Evolutionary conservation across 2,329 filamentous ascomycete species (phyloP).

Genomic region (Teratosphaeria pseudoeucalypti): DNA sequence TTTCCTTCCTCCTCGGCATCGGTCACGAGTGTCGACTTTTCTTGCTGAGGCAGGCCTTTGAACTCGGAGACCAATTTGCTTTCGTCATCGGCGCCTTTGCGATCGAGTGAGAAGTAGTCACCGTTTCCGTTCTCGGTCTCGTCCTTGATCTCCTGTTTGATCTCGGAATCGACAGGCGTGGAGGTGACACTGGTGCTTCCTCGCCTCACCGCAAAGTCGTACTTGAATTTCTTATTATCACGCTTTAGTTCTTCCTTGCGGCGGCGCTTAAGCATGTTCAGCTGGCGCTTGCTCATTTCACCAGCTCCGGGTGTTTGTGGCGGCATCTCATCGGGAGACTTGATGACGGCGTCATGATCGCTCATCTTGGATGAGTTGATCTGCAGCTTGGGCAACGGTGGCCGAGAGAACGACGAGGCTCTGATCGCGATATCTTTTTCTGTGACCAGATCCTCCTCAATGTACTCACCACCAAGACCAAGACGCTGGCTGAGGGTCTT

Average conservation of each 20-base stretch:
- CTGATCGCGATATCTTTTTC: slow-evolving; percentile 47
- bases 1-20: slow-evolving; percentile 66
- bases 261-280: slow-evolving; percentile 91
- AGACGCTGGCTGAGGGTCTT: slow-evolving; percentile 74
- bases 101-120: slow-evolving; percentile 87
- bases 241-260: slow-evolving; percentile 82
- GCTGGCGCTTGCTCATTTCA: slow-evolving; percentile 76
- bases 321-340: slow-evolving; percentile 22
- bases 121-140: slow-evolving; percentile 45
- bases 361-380: slow-evolving; percentile 39
- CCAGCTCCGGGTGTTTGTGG: slow-evolving; percentile 21
- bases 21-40: slow-evolving; percentile 76
- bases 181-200: slow-evolving; percentile 51
- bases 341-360: slow-evolving; percentile 14
- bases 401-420: slow-evolving; percentile 30
- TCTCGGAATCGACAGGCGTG: slow-evolving; percentile 40
- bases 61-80: slow-evolving; percentile 90
- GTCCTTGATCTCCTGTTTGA: slow-evolving; percentile 51
- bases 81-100: slow-evolving; percentile 72
- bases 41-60: slow-evolving; percentile 69
- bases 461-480: slow-evolving; percentile 72
- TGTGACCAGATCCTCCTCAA: slow-evolving; percentile 72
- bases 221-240: slow-evolving; percentile 67
- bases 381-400: slow-evolving; percentile 38
- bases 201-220: slow-evolving; percentile 64